Evolutionary conservation across 164 flowering plant species (phyloP), one percentile per base, ranked within the genome.

Genomic region (Cinnamomum micranthum): DNA sequence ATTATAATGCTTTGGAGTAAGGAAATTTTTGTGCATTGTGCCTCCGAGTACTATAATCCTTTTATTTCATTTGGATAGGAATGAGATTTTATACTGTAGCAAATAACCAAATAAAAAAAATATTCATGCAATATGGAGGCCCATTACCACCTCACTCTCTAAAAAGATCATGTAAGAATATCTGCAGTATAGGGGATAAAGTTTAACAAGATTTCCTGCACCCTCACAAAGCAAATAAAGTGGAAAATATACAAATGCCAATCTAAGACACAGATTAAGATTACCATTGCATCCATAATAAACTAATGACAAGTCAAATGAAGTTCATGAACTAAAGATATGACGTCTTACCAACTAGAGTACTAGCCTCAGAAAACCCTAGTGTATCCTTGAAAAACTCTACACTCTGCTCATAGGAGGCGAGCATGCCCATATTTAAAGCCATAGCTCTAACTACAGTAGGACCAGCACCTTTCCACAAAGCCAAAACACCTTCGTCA

Each of bases 391-490:
- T 92, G 84, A 83, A 89, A 75, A 91, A 85, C 84, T 93, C 97
- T 65, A 87, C 94, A 87, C 89, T 83, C 78, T 95, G 98, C 76
- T 93, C 99, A 83, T 92, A 95, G 25, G 98, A 95, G 62, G 99
- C 98, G 79, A 95, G 95, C 98, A 93, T 92, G 73, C 98, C 98
- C 97, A 93, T 93, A 82, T 92, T 95, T 77, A 93, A 78, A 47
- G 95, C 97, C 98, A 93, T 95, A 19, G 97, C 99, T 84, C 99
- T 88, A 25, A 93, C 97, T 3, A 92, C 96, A 68, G 99, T 95
- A 28, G 98, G 99, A 51, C 94, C 96, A 22, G 98, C 97, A 77
- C 99, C 99, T 84, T 93, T 93, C 99, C 99, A 93, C 4, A 95
- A 92, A 1, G 97, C 89, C 73, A 92, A 77, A 73, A 95, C 90